Conservation (phyloP, 768 basidiomycete genomes). For the Saitozyma sp. region DNA sequence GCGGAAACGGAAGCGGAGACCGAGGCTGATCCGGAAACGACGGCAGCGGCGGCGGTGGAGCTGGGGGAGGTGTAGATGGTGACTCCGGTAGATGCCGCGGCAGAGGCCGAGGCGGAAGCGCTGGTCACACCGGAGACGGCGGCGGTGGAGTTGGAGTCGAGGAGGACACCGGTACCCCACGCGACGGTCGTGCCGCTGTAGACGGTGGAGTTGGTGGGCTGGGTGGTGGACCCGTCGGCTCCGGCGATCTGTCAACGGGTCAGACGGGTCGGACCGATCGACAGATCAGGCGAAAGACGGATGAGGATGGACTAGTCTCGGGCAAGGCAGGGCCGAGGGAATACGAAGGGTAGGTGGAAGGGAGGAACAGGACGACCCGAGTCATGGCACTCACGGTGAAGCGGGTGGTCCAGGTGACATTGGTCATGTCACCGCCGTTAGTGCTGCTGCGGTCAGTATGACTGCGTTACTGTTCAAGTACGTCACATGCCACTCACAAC, state of each 20-base stretch:
- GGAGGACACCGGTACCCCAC: slow-evolving; percentile 39
- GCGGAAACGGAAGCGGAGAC: not conserved
- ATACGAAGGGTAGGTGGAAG: too few species aligned
- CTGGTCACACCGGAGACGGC: slow-evolving; percentile 11
- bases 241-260: slow-evolving; percentile 41
- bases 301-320: too few species aligned
- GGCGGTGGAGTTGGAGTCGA: slow-evolving; percentile 18
- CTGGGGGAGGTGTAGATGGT: not conserved
- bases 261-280: slow-evolving; percentile 2
- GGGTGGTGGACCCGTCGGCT: slow-evolving; percentile 39
- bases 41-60: not conserved
- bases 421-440: slow-evolving; percentile 27
- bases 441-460: slow-evolving; percentile 18
- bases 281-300: too few species aligned
- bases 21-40: not conserved
- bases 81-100: slow-evolving; percentile 11
- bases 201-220: slow-evolving; percentile 40
- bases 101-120: slow-evolving; percentile 13
- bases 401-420: slow-evolving; percentile 45
- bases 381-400: slow-evolving; percentile 41
- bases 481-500: slow-evolving; percentile 37
- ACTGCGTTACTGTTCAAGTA: too few species aligned
- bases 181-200: slow-evolving; percentile 37
- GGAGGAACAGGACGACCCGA: too few species aligned
- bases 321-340: too few species aligned